These are phyloP conservation scores for Arxiozyma bovina DNA, from an alignment of 1,139 yeast genomes.

Conservation along the genomic window DNA sequence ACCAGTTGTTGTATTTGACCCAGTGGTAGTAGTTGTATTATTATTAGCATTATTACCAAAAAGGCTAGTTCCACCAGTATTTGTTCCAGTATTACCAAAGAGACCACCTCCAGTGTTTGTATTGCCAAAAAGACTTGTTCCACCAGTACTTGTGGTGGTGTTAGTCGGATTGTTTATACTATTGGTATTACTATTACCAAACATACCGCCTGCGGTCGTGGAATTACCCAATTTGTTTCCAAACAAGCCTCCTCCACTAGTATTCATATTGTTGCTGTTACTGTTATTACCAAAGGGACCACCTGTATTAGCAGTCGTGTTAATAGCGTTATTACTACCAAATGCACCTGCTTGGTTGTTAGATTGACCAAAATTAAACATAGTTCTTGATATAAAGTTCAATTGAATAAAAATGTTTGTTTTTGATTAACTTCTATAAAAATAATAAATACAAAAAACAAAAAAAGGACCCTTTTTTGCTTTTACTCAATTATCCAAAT, in stretches of 20 bases:
- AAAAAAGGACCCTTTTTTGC: too few relatives aligned
- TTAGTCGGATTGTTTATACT: not conserved
- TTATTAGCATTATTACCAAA: slow-evolving; percentile 3
- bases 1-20: slow-evolving; percentile 22
- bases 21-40: slow-evolving; percentile 3
- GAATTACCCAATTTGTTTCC: slow-evolving; percentile 1
- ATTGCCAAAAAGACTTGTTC: slow-evolving; percentile 2
- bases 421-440: not conserved
- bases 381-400: not conserved
- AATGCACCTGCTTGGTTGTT: not conserved
- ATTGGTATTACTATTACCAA: slow-evolving; percentile 21
- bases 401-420: not conserved
- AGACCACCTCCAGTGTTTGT: slow-evolving; percentile 1
- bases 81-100: slow-evolving; percentile 6
- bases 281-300: slow-evolving; percentile 6
- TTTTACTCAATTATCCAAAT: too few relatives aligned
- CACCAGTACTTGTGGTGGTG: not conserved
- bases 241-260: slow-evolving; percentile 3
- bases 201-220: slow-evolving; percentile 19
- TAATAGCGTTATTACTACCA: not conserved
- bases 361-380: slow-evolving; percentile 7
- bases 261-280: not conserved
- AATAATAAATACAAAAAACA: not conserved
- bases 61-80: slow-evolving; percentile 2
- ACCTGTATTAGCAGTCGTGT: not conserved